Evolutionary conservation across 805 yeast species (phyloP).

Genomic region (Ogataea paradorogensis): DNA sequence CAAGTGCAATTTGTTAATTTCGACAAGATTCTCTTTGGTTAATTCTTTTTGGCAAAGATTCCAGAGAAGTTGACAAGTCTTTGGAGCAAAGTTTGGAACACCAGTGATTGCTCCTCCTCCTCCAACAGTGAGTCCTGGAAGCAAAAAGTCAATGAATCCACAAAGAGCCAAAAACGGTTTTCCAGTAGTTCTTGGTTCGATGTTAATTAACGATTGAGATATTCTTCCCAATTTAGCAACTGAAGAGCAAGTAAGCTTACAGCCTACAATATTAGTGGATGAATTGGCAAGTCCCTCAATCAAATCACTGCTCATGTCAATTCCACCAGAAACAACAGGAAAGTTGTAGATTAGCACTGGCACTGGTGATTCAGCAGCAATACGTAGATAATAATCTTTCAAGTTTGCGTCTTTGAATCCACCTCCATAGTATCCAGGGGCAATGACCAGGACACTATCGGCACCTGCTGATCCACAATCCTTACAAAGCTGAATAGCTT

Average conservation of each 20-base stretch:
- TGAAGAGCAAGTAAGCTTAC: slow-evolving; percentile 18
- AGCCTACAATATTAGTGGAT: slow-evolving; percentile 15
- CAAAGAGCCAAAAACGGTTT: slow-evolving; percentile 14
- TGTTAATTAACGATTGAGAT: slow-evolving; percentile 9
- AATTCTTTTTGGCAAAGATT: slow-evolving; percentile 7
- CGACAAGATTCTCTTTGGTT: slow-evolving; percentile 5
- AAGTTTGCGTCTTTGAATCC: slow-evolving; percentile 32
- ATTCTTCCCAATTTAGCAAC: slow-evolving; percentile 17
- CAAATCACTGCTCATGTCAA: slow-evolving; percentile 21
- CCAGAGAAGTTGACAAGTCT: slow-evolving; percentile 17
- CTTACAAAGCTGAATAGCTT: slow-evolving; percentile 28
- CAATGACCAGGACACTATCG: slow-evolving; percentile 32
- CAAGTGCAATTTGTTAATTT: slow-evolving; percentile 10
- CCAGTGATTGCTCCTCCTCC: slow-evolving; percentile 20
- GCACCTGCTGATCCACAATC: slow-evolving; percentile 35
- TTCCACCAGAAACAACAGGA: slow-evolving; percentile 38
- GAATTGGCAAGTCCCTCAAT: slow-evolving; percentile 11
- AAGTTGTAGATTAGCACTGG: slow-evolving; percentile 38
- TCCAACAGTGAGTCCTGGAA: slow-evolving; percentile 17
- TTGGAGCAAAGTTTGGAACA: slow-evolving; percentile 21
- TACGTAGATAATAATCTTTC: slow-evolving; percentile 29
- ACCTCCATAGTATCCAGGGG: slow-evolving; percentile 38
- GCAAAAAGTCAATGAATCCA: slow-evolving; percentile 17
- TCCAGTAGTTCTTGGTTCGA: slow-evolving; percentile 9
- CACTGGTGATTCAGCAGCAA: slow-evolving; percentile 34